Base-by-base conservation (phyloP, 441 rosid genomes). In the Eruca vesicaria region DNA sequence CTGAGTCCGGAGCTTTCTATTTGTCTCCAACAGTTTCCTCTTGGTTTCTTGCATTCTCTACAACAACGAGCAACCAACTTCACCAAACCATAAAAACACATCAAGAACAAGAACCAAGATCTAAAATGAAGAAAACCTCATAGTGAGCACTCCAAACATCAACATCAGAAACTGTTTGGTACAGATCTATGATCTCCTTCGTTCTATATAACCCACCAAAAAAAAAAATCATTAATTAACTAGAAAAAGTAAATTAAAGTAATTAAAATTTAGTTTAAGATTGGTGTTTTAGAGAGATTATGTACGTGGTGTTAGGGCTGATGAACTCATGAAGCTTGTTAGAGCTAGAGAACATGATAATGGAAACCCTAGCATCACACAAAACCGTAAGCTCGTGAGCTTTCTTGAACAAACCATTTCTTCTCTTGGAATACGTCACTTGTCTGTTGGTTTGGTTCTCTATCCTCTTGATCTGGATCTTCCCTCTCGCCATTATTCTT, bases 401-500 rank as follows among this genome's bases (percentile, higher is more conserved):
- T 75, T 94, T 92, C 90, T 94, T 92, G 90, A 94, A 87, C 56
- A 94, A 81, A 28, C 97, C 96, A 75, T 85, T 87, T 72, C 92
- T 83, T 63, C 97, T 74, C 84, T 94, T 89, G 14, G 96, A 92
- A 80, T 81, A 92, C 63, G 97, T 92, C 68, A 94, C 97, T 68
- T 94, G 97, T 82, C 97, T 75, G 86, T 86, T 92, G 4, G 97
- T 92, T 18, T 87, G 65, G 85, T 94, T 94, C 84, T 92, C 97
- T 18, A 92, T 94, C 84, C 78, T 86, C 91, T 88, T 94, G 85
- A 89, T 89, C 88, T 88, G 90, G 80, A 92, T 89, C 93, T 90
- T 90, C 50, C 97, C 97, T 52, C 97, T 83, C 78, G 95, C 90
- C 97, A 92, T 93, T 20, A 15, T 50, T 36, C 32, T 29, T 33